Conservation (phyloP, 164 flowering plant genomes). For the Vitis rotundifolia region DNA sequence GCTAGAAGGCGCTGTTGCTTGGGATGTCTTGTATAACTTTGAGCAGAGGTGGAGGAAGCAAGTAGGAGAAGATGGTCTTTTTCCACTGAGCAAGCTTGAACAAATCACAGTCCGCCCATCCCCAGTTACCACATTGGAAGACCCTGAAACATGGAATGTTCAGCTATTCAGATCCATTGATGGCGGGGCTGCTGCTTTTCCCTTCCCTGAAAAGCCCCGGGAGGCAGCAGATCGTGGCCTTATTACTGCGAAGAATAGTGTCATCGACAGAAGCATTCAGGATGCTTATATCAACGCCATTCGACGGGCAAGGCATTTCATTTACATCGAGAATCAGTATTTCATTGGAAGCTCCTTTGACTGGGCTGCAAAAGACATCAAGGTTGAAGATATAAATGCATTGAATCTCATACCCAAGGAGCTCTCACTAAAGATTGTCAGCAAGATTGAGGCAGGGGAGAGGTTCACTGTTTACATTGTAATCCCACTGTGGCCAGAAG, state of each 20-base stretch:
- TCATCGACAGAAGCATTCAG: constrained; percentile 68
- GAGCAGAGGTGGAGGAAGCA: constrained; percentile 73
- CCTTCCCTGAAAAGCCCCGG: constrained; percentile 42
- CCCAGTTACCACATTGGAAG: constrained; percentile 17
- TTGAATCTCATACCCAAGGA: constrained; percentile 67
- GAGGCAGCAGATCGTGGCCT: constrained; percentile 46
- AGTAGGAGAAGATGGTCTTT: constrained; percentile 23
- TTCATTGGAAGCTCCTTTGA: constrained; percentile 68
- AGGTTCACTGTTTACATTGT: constrained; percentile 64
- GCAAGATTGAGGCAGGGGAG: constrained; percentile 68
- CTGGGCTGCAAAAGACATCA: constrained; percentile 42
- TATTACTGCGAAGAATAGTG: constrained; percentile 49
- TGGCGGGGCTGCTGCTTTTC: constrained; percentile 52
- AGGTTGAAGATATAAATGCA: constrained; percentile 43
- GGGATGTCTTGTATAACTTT: constrained; percentile 75
- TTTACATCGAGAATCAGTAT: constrained; percentile 79
- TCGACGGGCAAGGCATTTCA: constrained; percentile 61
- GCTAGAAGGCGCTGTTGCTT: constrained; percentile 72
- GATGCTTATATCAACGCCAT: constrained; percentile 74
- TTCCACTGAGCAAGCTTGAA: constrained; percentile 23
- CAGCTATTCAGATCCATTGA: constrained; percentile 75
- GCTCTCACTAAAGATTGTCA: constrained; percentile 66
- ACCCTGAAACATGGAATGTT: constrained; percentile 56
- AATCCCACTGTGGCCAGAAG: constrained; percentile 88
- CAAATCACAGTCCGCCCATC: constrained; percentile 28